Evolutionary conservation across 2,329 filamentous ascomycete species (phyloP), one percentile per base, ranked within the genome.

Genomic region (Penicillium digitatum): DNA sequence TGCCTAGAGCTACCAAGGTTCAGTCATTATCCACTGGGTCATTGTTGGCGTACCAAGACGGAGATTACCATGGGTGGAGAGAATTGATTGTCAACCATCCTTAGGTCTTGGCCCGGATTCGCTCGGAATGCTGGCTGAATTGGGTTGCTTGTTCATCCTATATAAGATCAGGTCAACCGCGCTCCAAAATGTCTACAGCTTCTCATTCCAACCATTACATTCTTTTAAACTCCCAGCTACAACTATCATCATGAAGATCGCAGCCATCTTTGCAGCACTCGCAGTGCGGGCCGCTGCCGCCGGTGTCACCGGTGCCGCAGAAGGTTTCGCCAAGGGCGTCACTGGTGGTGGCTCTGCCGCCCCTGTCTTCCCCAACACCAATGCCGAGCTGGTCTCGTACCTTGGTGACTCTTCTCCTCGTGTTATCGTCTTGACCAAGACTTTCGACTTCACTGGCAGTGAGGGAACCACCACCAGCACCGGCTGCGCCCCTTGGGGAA

Each of bases 401-500:
- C 79, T 87, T 5, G 75, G 76, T 9, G 82, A 85, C 68, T 72
- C 70, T 52, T 67, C 74, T 20, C 63, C 83, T 12, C 79, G 82
- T 24, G 79, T 81, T 56, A 86, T 87, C 62, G 76, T 86, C 52
- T 74, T 71, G 24, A 27, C 53, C 35, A 62, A 64, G 58, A 64
- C 61, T 12, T 65, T 65, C 18, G 62, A 64, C 49, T 85, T 83
- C 74, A 79, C 74, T 31, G 77, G 76, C 35, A 77, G 76, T 11
- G 82, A 85, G 68, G 83, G 83, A 37, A 62, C 57, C 8, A 74
- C 74, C 5, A 81, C 75, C 27, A 77, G 69, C 38, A 78, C 75
- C 16, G 83, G 83, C 22, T 87, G 84, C 63, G 79, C 82, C 16
- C 83, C 83, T 24, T 83, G 78, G 72, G 82, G 81, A 35, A 82